Percentiles rank a stretch among this genome's conserved stretches.
These are phyloP conservation scores for Ogataea pignaliae DNA, from an alignment of 805 yeast species.

Conservation along the genomic window DNA sequence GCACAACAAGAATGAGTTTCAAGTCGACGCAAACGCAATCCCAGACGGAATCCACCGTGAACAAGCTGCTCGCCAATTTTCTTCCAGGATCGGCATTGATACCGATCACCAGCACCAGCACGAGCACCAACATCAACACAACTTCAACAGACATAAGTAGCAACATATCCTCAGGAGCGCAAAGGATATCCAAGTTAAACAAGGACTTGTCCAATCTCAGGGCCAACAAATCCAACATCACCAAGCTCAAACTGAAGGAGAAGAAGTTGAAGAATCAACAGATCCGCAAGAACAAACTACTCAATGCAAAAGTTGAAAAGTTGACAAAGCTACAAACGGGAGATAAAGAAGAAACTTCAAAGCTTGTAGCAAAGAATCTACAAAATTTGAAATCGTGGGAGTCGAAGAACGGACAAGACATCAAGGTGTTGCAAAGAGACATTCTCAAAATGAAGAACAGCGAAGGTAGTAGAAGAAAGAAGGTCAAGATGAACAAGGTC, in stretches of 20 bases:
- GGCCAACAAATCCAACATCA: constrained; percentile 8
- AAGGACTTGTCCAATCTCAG: constrained; percentile 14
- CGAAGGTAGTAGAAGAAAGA: constrained; percentile 34
- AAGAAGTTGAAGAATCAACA: constrained; percentile 13
- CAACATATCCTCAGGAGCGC: constrained; percentile 17
- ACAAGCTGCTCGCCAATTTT: constrained; percentile 23
- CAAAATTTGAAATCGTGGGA: constrained; percentile 39
- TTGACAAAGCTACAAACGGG: constrained; percentile 19
- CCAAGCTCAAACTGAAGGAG: constrained; percentile 16
- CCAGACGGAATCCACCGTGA: constrained; percentile 20
- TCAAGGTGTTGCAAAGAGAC: constrained; percentile 37
- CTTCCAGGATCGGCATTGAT: constrained; percentile 16
- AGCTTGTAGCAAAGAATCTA: constrained; percentile 38
- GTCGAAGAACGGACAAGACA: constrained; percentile 32
- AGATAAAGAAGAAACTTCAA: constrained; percentile 31
- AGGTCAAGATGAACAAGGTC: constrained; percentile 28
- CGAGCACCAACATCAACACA: neutral
- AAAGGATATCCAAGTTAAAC: constrained; percentile 22
- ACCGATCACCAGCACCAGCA: neutral
- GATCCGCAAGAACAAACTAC: constrained; percentile 9
- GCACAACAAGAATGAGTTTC: constrained; percentile 3
- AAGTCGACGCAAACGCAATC: constrained; percentile 14
- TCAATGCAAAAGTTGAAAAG: constrained; percentile 16
- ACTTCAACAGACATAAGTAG: constrained; percentile 1
- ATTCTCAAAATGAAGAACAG: constrained; percentile 41